Conservation (phyloP, 2,329 filamentous ascomycete species). For the Thermochaetoides dissita region DNA sequence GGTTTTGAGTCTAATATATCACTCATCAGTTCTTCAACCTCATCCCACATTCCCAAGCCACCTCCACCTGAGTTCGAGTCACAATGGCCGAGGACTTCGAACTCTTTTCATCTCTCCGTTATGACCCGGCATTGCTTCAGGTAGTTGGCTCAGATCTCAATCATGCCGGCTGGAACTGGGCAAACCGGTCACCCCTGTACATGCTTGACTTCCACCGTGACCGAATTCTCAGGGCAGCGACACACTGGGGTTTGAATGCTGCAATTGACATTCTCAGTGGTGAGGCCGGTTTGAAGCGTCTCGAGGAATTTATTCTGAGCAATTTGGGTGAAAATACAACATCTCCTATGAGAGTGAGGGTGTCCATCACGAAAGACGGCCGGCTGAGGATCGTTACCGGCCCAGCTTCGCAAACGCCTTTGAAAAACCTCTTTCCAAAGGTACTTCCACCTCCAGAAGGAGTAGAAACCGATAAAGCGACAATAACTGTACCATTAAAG, state of each 20-base stretch:
- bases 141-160: conserved; percentile 24
- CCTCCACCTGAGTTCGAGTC: neutral
- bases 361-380: conserved; percentile 39
- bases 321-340: conserved; percentile 16
- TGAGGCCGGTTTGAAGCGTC: conserved; percentile 27
- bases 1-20: too few relatives aligned
- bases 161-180: conserved; percentile 38
- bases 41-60: too few relatives aligned
- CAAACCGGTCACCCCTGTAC: conserved; percentile 51
- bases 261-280: conserved; percentile 33
- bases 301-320: conserved; percentile 26
- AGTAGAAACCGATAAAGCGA: conserved; percentile 9
- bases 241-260: conserved; percentile 39
- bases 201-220: conserved; percentile 68
- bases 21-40: neutral
- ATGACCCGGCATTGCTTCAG: conserved; percentile 44
- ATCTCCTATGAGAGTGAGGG: conserved; percentile 35
- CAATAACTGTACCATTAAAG: conserved; percentile 9
- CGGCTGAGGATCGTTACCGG: conserved; percentile 28
- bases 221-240: conserved; percentile 54
- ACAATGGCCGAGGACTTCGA: conserved; percentile 31
- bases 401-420: conserved; percentile 36
- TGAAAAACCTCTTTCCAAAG: conserved; percentile 32
- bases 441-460: conserved; percentile 5
- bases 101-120: conserved; percentile 59